Conservation (phyloP, 2,329 filamentous ascomycete species). For the Fusarium sp. region DNA sequence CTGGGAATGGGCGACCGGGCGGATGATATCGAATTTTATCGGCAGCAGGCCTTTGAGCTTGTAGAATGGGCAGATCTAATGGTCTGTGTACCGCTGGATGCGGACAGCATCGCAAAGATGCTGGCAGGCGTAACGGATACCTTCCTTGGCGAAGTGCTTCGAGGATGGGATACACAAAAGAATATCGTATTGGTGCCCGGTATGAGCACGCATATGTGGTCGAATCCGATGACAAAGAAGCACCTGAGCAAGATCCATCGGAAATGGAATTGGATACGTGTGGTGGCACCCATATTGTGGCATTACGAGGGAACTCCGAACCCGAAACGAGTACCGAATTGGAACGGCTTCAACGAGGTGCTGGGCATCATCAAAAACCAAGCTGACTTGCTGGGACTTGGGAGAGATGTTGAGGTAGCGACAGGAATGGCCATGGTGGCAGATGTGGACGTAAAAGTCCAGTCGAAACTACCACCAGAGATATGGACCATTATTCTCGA, state of each 20-base stretch:
- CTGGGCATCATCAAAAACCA: conserved; percentile 83
- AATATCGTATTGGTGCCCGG: conserved; percentile 88
- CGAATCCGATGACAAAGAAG: conserved; percentile 89
- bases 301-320: conserved; percentile 73
- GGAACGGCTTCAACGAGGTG: conserved; percentile 80
- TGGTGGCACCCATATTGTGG: conserved; percentile 88
- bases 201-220: conserved; percentile 92
- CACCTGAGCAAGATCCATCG: conserved; percentile 86
- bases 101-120: conserved; percentile 90
- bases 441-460: conserved; percentile 53
- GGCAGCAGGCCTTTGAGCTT: conserved; percentile 73
- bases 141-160: conserved; percentile 83
- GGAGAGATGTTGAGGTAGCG: conserved; percentile 76
- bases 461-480: conserved; percentile 80
- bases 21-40: conserved; percentile 68
- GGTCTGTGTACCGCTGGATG: conserved; percentile 87
- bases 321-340: conserved; percentile 70
- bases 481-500: conserved; percentile 93
- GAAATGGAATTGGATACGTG: conserved; percentile 90
- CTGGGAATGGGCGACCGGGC: conserved; percentile 53
- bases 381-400: conserved; percentile 81
- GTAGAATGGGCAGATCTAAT: conserved; percentile 92
- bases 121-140: conserved; percentile 87
- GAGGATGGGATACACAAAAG: conserved; percentile 91
- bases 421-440: conserved; percentile 57